Evolutionary conservation across 2,329 filamentous ascomycete species (phyloP).

Genomic region (Cercospora zeina): DNA sequence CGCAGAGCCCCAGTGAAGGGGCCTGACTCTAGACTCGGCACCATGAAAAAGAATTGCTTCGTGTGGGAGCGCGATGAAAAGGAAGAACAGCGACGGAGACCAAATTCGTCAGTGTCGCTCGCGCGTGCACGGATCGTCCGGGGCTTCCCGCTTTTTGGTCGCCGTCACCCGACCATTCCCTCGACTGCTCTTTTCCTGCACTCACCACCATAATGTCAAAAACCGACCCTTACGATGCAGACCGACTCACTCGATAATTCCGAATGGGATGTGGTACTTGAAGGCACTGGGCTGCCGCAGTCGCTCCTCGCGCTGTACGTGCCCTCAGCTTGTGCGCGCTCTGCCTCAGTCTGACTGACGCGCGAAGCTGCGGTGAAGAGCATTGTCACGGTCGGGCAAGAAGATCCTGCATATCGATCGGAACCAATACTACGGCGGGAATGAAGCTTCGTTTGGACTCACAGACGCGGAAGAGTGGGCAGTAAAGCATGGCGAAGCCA

Average conservation of each 20-base stretch:
- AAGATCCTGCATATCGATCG: conserved; percentile 86
- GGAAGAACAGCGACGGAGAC: conserved; percentile 23
- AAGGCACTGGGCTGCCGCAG: conserved; percentile 55
- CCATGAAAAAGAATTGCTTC: conserved; percentile 29
- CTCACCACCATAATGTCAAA: conserved; percentile 15
- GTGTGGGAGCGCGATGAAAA: conserved; percentile 39
- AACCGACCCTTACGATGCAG: conserved; percentile 12
- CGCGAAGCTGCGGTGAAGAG: conserved; percentile 62
- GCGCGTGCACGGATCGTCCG: conserved; percentile 14
- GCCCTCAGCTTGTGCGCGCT: conserved; percentile 19
- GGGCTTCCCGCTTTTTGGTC: conserved; percentile 4
- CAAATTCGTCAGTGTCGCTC: conserved; percentile 4
- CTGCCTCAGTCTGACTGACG: conserved; percentile 64
- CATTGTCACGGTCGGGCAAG: conserved; percentile 87
- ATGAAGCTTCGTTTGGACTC: conserved; percentile 81
- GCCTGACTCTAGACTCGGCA: conserved; percentile 30
- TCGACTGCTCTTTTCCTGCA: background rate
- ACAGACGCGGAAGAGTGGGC: conserved; percentile 79
- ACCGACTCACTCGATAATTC: conserved; percentile 55
- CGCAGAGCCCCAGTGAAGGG: conserved; percentile 49
- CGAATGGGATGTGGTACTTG: conserved; percentile 56
- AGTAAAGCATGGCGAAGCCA: conserved; percentile 39
- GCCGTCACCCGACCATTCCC: background rate
- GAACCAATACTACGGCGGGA: conserved; percentile 83
- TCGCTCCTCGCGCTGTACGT: conserved; percentile 57